Percentiles rank a stretch among this genome's conserved stretches.
Conservation (phyloP, 2,329 filamentous ascomycete genomes). For the Fusarium fujikuroi region DNA sequence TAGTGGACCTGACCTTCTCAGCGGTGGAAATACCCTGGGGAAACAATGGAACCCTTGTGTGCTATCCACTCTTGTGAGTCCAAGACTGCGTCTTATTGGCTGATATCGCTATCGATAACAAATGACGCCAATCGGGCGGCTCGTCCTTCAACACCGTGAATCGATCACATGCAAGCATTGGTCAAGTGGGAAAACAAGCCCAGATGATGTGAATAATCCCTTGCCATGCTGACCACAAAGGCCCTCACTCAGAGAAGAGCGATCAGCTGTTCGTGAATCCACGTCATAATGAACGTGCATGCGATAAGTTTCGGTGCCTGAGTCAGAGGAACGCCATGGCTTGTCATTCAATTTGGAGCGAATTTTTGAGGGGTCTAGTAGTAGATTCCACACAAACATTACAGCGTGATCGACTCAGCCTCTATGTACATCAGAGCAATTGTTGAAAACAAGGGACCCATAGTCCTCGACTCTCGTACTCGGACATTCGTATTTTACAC, state of each 20-base stretch:
- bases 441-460: neutral
- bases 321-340: neutral
- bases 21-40: constrained; percentile 30
- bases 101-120: constrained; percentile 33
- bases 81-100: constrained; percentile 20
- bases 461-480: constrained; percentile 6
- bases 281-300: constrained; percentile 18
- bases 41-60: constrained; percentile 8
- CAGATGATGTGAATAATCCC: constrained; percentile 32
- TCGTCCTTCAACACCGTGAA: constrained; percentile 33
- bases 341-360: neutral
- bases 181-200: constrained; percentile 34
- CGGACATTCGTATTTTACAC: neutral
- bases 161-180: constrained; percentile 42
- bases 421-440: constrained; percentile 7
- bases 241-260: neutral
- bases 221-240: constrained; percentile 26
- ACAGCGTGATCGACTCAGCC: constrained; percentile 30
- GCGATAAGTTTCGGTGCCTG: neutral
- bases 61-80: neutral
- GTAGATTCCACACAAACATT: neutral
- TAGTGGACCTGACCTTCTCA: constrained; percentile 16
- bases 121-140: constrained; percentile 41
- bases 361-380: neutral
- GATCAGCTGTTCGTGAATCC: constrained; percentile 20